phyloP scores from a whole-genome alignment of 2,329 filamentous ascomycete genomes.

The Fusarium odoratissimum region DNA sequence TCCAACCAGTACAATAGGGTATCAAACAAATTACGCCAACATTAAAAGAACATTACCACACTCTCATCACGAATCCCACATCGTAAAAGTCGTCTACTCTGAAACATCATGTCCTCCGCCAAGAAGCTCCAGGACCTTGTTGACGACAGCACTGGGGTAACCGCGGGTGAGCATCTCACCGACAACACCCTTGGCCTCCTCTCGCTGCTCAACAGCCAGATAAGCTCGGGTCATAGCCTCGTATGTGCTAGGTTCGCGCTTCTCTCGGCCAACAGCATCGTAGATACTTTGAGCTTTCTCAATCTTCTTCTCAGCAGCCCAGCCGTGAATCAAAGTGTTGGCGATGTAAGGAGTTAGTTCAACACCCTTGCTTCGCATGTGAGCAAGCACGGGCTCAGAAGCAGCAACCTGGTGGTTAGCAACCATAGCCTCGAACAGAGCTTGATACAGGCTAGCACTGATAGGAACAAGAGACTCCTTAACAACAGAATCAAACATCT shows the following conservation, averaged over 20 bases:
- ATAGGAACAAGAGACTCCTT: constrained; percentile 73
- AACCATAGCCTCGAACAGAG: constrained; percentile 96
- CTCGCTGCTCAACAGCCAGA: constrained; percentile 83
- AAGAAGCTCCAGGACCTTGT: constrained; percentile 93
- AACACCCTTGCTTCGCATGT: constrained; percentile 80
- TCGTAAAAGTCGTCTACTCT: constrained; percentile 35
- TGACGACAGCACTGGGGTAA: constrained; percentile 90
- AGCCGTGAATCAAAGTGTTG: constrained; percentile 97
- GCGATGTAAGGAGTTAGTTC: constrained; percentile 97
- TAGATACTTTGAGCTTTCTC: constrained; percentile 83
- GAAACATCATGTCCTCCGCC: constrained; percentile 63
- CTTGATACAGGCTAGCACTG: constrained; percentile 92
- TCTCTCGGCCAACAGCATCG: constrained; percentile 77
- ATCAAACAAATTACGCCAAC: constrained; percentile 47
- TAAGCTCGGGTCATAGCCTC: constrained; percentile 98
- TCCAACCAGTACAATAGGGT: constrained; percentile 46
- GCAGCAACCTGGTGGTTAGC: constrained; percentile 88
- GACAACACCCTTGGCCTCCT: constrained; percentile 80
- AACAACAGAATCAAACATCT: constrained; percentile 85
- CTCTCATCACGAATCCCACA: constrained; percentile 15
- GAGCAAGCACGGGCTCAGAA: constrained; percentile 77
- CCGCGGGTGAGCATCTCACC: constrained; percentile 91
- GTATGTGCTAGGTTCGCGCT: constrained; percentile 96
- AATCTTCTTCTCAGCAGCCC: constrained; percentile 87
- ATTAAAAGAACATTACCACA: constrained; percentile 40